phyloP scores from a whole-genome alignment of 768 basidiomycete genomes.

The Termitomyces bulborhizus region DNA sequence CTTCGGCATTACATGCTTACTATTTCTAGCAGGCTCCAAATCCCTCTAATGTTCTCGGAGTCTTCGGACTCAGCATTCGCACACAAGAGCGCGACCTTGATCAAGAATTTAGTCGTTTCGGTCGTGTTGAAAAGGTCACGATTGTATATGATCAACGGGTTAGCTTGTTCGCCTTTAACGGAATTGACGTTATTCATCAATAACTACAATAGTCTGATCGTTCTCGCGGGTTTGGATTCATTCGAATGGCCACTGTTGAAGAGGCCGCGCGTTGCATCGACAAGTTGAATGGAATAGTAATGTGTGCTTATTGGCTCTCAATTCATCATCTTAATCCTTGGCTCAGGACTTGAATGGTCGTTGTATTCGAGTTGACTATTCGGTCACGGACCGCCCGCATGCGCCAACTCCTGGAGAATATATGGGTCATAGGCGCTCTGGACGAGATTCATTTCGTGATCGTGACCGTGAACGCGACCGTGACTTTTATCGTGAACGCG shows the following conservation, averaged over 20 bases:
- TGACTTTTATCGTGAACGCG: slow-evolving; percentile 47
- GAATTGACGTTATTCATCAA: slow-evolving; percentile 5
- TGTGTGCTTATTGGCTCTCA: slow-evolving; percentile 22
- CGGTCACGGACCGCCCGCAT: slow-evolving; percentile 90
- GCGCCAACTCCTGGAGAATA: slow-evolving; percentile 97
- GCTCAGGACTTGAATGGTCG: slow-evolving; percentile 88
- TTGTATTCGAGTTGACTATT: slow-evolving; percentile 95
- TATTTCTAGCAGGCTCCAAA: slow-evolving; percentile 67
- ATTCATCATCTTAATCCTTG: neutral
- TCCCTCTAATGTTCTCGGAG: slow-evolving; percentile 85
- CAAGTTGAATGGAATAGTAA: slow-evolving; percentile 86
- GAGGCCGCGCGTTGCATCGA: slow-evolving; percentile 86
- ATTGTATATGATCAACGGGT: slow-evolving; percentile 97
- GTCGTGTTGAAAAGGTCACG: slow-evolving; percentile 89
- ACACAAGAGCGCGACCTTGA: slow-evolving; percentile 92
- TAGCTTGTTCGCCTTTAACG: slow-evolving; percentile 25
- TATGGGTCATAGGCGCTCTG: slow-evolving; percentile 81
- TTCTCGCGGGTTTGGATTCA: slow-evolving; percentile 97
- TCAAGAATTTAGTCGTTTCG: slow-evolving; percentile 86
- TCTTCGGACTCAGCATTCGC: slow-evolving; percentile 97
- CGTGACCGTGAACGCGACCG: slow-evolving; percentile 30
- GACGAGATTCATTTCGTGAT: slow-evolving; percentile 30
- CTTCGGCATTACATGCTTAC: slow-evolving; percentile 24
- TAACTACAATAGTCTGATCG: slow-evolving; percentile 67
- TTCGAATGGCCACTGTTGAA: slow-evolving; percentile 85